phyloP scores from a whole-genome alignment of 2,329 filamentous ascomycete species.

The Aspergillus niger region DNA sequence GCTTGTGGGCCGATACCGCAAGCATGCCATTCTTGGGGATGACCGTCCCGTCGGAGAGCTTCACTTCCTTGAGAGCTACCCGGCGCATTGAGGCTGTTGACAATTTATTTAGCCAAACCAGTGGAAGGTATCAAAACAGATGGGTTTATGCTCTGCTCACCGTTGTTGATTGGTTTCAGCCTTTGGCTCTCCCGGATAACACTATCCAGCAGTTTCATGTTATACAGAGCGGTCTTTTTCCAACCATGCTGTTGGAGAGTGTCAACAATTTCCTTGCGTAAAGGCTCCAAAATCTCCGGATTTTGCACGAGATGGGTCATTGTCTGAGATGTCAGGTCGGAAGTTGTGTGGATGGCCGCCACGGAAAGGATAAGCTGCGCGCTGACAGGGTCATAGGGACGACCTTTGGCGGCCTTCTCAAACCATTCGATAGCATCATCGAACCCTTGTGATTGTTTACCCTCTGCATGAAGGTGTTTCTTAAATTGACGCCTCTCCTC shows the following conservation, averaged over 20 bases:
- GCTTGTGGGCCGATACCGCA: too few relatives aligned
- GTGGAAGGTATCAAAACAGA: too few relatives aligned
- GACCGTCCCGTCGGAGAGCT: too few relatives aligned
- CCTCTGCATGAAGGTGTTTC: neutral
- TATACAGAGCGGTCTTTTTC: neutral
- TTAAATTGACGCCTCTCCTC: neutral
- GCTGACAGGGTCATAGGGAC: neutral
- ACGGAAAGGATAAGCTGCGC: slow-evolving; percentile 3
- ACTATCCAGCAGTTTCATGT: slow-evolving; percentile 12
- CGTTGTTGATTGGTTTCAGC: neutral
- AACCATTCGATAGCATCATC: slow-evolving; percentile 8
- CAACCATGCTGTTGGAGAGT: neutral
- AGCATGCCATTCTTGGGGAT: too few relatives aligned
- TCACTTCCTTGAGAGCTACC: too few relatives aligned
- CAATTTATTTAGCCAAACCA: too few relatives aligned
- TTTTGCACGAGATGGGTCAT: neutral
- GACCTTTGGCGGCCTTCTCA: neutral
- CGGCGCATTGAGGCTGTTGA: too few relatives aligned
- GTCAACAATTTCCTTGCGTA: neutral
- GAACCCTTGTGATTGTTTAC: neutral
- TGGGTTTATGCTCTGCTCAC: neutral
- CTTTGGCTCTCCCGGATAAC: slow-evolving; percentile 12
- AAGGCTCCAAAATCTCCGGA: neutral
- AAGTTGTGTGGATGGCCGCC: neutral
- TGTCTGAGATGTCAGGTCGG: slow-evolving; percentile 1